Conservation (phyloP, 306 rosid species). For the Ochetophila trinervis region DNA sequence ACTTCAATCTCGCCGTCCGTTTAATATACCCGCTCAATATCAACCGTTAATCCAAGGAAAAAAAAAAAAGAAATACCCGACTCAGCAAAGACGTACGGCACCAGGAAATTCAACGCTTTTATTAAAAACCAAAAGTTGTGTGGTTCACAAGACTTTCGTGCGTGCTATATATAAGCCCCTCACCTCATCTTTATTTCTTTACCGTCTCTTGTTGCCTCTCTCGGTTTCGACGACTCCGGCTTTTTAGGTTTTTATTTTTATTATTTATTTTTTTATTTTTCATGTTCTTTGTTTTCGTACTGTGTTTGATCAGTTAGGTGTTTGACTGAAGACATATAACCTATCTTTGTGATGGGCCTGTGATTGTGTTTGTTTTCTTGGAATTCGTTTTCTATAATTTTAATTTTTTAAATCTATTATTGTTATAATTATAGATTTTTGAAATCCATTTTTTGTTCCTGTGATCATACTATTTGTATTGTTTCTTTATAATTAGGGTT, state of each 20-base stretch:
- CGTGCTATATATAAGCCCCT: neutral
- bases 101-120: neutral
- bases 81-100: constrained; percentile 8
- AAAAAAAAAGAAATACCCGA: neutral
- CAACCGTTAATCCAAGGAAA: neutral
- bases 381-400: neutral
- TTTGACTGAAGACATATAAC: no score
- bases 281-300: neutral
- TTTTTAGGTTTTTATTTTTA: neutral
- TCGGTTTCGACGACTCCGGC: neutral
- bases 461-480: no score
- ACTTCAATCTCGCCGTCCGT: neutral
- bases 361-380: neutral
- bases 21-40: neutral
- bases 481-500: no score
- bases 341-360: no score
- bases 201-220: neutral
- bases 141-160: constrained; percentile 4
- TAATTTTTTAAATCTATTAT: neutral
- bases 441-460: no score
- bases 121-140: neutral
- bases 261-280: neutral
- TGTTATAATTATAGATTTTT: no score
- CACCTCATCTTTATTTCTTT: neutral
- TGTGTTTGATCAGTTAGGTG: neutral